phyloP scores from a whole-genome alignment of 768 basidiomycete species.

The Xerocomus potaroensis region DNA sequence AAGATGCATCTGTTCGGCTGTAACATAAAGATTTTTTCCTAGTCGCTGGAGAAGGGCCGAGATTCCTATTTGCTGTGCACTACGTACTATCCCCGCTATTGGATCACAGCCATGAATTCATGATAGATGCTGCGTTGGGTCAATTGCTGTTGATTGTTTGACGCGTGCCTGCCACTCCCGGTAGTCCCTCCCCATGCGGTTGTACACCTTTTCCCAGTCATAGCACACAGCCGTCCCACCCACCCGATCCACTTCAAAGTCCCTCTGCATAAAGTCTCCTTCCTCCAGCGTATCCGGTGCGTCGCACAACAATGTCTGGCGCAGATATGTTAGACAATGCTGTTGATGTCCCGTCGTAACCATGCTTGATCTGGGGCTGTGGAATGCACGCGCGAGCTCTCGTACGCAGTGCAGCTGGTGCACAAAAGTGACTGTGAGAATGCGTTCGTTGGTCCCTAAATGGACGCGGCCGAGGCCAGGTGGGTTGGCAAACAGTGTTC shows the following conservation, averaged over 20 bases:
- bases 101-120: too few relatives aligned
- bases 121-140: too few relatives aligned
- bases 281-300: constrained; percentile 32
- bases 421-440: constrained; percentile 5
- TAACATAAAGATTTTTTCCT: too few relatives aligned
- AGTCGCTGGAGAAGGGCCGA: too few relatives aligned
- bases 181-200: constrained; percentile 7
- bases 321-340: constrained; percentile 37
- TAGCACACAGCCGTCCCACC: constrained; percentile 18
- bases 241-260: constrained; percentile 22
- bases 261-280: constrained; percentile 30
- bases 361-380: not conserved
- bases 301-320: constrained; percentile 34
- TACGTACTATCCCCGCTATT: too few relatives aligned
- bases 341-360: constrained; percentile 19
- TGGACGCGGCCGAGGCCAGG: constrained; percentile 9
- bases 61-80: too few relatives aligned
- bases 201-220: constrained; percentile 22
- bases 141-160: not conserved
- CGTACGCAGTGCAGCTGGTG: constrained; percentile 10
- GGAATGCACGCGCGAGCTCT: constrained; percentile 8
- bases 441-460: constrained; percentile 4
- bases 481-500: constrained; percentile 6
- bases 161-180: constrained; percentile 1
- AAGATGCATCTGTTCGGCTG: too few relatives aligned